A percentile compares a stretch with the other conserved stretches of the same genome.
phyloP scores from a whole-genome alignment of 164 flowering plant species.

The Chimonanthus praecox region DNA sequence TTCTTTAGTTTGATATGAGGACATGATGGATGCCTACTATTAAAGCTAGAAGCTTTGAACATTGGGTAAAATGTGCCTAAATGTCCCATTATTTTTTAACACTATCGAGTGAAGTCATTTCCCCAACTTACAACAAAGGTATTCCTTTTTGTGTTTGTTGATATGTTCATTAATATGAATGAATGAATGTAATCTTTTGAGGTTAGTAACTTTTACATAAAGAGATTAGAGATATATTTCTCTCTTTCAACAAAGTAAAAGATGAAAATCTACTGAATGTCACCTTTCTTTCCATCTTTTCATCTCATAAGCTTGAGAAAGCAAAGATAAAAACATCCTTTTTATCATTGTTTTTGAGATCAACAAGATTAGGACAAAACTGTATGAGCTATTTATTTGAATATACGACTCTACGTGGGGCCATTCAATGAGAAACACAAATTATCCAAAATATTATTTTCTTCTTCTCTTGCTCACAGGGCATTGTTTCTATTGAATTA shows the following conservation, averaged over 20 bases:
- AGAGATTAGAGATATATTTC: not conserved
- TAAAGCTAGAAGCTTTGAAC: not conserved
- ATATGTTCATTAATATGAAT: not conserved
- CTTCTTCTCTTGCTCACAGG: too few relatives aligned
- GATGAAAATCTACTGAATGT: not conserved
- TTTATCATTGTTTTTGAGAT: too few relatives aligned
- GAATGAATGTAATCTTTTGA: not conserved
- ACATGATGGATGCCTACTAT: not conserved
- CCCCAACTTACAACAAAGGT: not conserved
- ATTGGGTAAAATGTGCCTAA: not conserved
- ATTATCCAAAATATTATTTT: too few relatives aligned
- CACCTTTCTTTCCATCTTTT: not conserved
- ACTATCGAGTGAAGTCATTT: not conserved
- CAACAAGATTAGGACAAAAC: too few relatives aligned
- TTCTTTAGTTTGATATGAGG: not conserved
- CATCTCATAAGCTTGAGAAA: too few relatives aligned
- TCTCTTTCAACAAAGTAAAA: not conserved
- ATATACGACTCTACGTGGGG: too few relatives aligned
- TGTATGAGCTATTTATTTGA: too few relatives aligned
- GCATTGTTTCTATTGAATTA: too few relatives aligned
- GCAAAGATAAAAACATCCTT: too few relatives aligned
- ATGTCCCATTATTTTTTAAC: not conserved
- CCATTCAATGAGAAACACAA: too few relatives aligned
- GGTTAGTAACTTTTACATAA: not conserved
- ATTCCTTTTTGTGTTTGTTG: not conserved